Percentiles rank a stretch among this genome's conserved stretches.
Evolutionary conservation across 2,329 filamentous ascomycete genomes (phyloP).

Genomic region (Calonectria hongkongensis): DNA sequence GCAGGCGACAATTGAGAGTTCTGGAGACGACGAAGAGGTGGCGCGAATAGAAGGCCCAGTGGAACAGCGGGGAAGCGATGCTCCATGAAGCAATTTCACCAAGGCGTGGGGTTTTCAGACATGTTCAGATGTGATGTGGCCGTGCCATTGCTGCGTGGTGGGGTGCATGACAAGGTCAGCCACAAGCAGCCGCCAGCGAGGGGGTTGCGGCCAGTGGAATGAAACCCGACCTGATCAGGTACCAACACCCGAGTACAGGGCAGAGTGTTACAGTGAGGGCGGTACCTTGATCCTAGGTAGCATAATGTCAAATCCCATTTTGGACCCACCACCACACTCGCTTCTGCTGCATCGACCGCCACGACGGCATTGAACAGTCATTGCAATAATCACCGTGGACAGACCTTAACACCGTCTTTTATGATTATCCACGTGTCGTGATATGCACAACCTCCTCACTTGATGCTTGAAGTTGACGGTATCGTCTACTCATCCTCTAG

Average conservation of each 20-base stretch:
- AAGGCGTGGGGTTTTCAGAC: conserved; percentile 20
- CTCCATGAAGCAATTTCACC: conserved; percentile 6
- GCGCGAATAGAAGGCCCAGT: background rate
- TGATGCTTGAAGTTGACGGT: conserved; percentile 15
- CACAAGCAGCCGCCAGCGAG: conserved; percentile 31
- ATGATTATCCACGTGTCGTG: conserved; percentile 39
- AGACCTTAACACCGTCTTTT: conserved; percentile 31
- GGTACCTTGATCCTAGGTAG: conserved; percentile 35
- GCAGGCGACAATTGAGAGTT: background rate
- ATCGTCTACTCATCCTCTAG: conserved; percentile 23
- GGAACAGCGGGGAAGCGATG: background rate
- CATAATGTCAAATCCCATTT: conserved; percentile 36
- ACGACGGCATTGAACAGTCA: conserved; percentile 46
- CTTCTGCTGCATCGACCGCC: conserved; percentile 46
- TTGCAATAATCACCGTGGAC: conserved; percentile 38
- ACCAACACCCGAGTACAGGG: conserved; percentile 22
- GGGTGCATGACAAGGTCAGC: conserved; percentile 23
- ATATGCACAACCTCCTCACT: conserved; percentile 25
- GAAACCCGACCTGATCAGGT: conserved; percentile 31
- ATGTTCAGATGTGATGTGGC: conserved; percentile 4
- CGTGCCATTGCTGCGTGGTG: conserved; percentile 12
- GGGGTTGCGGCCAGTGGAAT: conserved; percentile 32
- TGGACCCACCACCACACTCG: conserved; percentile 47
- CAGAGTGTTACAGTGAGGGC: background rate
- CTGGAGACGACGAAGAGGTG: background rate